These are phyloP conservation scores for Balakata baccata DNA, from an alignment of 345 rosid species.

Conservation along the genomic window DNA sequence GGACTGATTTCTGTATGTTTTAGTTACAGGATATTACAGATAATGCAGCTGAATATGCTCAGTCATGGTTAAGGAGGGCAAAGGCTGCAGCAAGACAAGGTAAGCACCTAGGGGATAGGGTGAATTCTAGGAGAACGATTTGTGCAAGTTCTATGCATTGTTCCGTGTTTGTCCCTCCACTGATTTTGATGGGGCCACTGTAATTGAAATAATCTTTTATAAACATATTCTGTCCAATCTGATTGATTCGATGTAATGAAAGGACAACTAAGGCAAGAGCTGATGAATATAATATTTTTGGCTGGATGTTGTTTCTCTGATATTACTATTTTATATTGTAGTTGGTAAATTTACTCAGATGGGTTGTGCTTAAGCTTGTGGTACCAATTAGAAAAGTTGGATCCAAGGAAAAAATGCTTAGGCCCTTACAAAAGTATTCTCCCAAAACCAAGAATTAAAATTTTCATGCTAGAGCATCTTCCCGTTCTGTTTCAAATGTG, in stretches of 20 bases:
- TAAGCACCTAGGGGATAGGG: slow-evolving; percentile 15
- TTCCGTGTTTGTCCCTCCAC: neutral
- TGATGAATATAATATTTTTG: neutral
- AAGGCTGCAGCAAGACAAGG: slow-evolving; percentile 71
- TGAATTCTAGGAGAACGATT: neutral
- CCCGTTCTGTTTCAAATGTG: no score
- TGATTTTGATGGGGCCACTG: neutral
- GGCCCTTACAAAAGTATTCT: neutral
- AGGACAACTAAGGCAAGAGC: neutral
- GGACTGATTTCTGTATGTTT: slow-evolving; percentile 24
- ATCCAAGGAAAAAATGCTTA: no score
- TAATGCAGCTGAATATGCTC: slow-evolving; percentile 63
- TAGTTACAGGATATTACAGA: slow-evolving; percentile 63
- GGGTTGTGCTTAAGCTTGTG: neutral
- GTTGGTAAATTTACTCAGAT: neutral
- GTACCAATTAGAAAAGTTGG: neutral
- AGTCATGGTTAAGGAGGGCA: slow-evolving; percentile 63
- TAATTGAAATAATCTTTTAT: neutral
- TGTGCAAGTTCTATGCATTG: neutral
- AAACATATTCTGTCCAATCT: neutral
- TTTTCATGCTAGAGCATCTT: no score
- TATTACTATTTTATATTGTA: neutral
- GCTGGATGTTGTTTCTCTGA: neutral
- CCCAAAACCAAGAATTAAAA: neutral
- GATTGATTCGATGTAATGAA: neutral